These are phyloP conservation scores for Mucor piriformis DNA, from an alignment of 371 early-diverging fungal species.

Conservation along the genomic window DNA sequence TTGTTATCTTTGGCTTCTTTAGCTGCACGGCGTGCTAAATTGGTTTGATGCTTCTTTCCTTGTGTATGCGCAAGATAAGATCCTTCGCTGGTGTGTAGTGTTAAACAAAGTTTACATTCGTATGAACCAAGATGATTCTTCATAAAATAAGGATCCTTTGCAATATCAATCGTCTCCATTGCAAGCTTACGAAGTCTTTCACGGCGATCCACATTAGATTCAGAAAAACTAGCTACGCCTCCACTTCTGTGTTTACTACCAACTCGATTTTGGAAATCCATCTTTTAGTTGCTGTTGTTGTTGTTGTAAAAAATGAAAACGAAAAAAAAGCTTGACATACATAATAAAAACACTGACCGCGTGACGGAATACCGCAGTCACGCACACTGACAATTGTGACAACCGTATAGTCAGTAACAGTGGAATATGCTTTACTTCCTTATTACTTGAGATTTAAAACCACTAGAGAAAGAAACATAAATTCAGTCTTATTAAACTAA, in stretches of 20 bases:
- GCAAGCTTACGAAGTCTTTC: slow-evolving; percentile 96
- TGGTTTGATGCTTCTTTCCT: slow-evolving; percentile 98
- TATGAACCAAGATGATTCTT: slow-evolving; percentile 97
- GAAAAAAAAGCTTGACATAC: too few species aligned
- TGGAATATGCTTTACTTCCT: too few species aligned
- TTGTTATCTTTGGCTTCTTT: slow-evolving; percentile 82
- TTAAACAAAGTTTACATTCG: slow-evolving; percentile 96
- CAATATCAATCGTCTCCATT: slow-evolving; percentile 95
- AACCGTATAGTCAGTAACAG: too few species aligned
- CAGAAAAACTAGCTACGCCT: slow-evolving; percentile 83
- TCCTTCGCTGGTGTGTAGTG: slow-evolving; percentile 95
- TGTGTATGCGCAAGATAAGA: slow-evolving; percentile 97
- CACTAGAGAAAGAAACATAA: too few species aligned
- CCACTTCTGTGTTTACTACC: slow-evolving; percentile 94
- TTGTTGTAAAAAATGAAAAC: too few species aligned
- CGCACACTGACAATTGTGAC: too few species aligned
- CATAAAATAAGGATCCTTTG: slow-evolving; percentile 98
- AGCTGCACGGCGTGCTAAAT: slow-evolving; percentile 91
- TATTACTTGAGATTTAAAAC: too few species aligned
- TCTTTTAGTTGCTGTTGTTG: slow-evolving; percentile 13
- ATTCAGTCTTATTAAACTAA: too few species aligned
- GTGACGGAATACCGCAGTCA: too few species aligned
- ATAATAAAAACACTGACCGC: too few species aligned
- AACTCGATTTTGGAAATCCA: slow-evolving; percentile 85
- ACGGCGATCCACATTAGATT: slow-evolving; percentile 91